Evolutionary conservation across 495 filamentous ascomycete genomes (phyloP), one percentile per base, ranked within the genome.

Genomic region (Podospora bellae-mahoneyi): DNA sequence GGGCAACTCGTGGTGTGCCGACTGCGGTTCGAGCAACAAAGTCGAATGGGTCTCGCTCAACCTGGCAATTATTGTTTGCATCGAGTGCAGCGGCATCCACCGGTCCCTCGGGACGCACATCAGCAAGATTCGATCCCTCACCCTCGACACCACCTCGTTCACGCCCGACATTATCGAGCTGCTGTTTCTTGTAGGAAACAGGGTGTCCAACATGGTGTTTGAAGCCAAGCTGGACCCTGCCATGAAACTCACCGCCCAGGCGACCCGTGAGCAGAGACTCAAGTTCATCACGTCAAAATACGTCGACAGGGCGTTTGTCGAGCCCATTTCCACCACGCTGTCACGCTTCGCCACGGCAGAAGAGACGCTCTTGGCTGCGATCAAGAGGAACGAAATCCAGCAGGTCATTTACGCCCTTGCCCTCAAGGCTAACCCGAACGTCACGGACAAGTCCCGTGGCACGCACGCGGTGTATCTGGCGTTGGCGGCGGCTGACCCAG

Each of bases 11-110:
- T 92, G 90, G 87, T 99, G 95, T 77, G 95, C 94, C 26, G 95
- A 99, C 75, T 99, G 95, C 75, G 92, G 91, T 16, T 96, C 93
- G 26, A 89, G 89, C 32, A 85, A 89, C 70, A 97, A 96, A 78
- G 92, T 96, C 19, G 96, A 99, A 77, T 99, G 95, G 95, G 95
- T 97, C 54, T 97, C 94, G 1, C 97, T 99, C 77, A 99, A 99
- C 72, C 85, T 99, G 3, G 96, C 91, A 32, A 96, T 98, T 64
- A 89, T 98, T 34, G 85, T 99, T 18, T 99, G 95, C 79, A 99
- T 99, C 69, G 95, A 99, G 77, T 99, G 95, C 78, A 95, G 93
- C 73, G 95, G 95, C 72, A 97, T 99, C 66, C 95, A 99, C 79
- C 89, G 95, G 26, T 98, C 95, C 10, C 85, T 99, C 2, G 95